Evolutionary conservation across 257 asterid genomes (phyloP).

Genomic region (Solanum bulbocastanum): DNA sequence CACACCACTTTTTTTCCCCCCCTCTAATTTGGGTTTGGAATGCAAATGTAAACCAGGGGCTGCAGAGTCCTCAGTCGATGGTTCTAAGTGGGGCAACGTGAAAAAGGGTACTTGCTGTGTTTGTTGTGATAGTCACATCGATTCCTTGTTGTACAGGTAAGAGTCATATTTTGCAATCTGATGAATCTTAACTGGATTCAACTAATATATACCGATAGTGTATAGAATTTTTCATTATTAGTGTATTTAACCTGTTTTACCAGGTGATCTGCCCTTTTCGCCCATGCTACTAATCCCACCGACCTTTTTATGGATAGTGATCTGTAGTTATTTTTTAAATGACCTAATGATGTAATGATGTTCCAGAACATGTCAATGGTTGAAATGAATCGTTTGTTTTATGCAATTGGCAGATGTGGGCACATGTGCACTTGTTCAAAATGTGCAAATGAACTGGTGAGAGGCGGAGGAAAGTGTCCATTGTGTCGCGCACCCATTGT

Average conservation of each 20-base stretch:
- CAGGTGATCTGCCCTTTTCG: neutral
- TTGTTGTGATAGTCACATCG: conserved; percentile 89
- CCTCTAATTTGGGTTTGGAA: neutral
- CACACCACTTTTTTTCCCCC: neutral
- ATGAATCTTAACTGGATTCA: neutral
- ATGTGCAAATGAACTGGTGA: conserved; percentile 80
- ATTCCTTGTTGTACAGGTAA: conserved; percentile 88
- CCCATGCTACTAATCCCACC: neutral
- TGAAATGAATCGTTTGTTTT: neutral
- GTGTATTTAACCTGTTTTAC: neutral
- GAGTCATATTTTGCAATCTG: neutral
- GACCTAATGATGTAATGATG: neutral
- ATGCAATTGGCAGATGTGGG: conserved; percentile 60
- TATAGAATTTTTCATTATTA: neutral
- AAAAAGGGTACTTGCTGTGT: conserved; percentile 95
- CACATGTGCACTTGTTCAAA: conserved; percentile 95
- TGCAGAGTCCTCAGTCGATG: conserved; percentile 67
- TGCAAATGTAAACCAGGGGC: conserved; percentile 25
- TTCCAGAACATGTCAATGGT: neutral
- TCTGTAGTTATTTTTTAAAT: neutral
- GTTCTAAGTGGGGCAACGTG: conserved; percentile 75
- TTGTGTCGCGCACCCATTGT: conserved; percentile 89
- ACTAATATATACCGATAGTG: neutral
- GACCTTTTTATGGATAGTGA: neutral
- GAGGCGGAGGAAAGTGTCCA: conserved; percentile 87